Evolutionary conservation across 2,329 filamentous ascomycete species (phyloP), one percentile per base, ranked within the genome.

Genomic region (Exophiala phaeomuriformis): DNA sequence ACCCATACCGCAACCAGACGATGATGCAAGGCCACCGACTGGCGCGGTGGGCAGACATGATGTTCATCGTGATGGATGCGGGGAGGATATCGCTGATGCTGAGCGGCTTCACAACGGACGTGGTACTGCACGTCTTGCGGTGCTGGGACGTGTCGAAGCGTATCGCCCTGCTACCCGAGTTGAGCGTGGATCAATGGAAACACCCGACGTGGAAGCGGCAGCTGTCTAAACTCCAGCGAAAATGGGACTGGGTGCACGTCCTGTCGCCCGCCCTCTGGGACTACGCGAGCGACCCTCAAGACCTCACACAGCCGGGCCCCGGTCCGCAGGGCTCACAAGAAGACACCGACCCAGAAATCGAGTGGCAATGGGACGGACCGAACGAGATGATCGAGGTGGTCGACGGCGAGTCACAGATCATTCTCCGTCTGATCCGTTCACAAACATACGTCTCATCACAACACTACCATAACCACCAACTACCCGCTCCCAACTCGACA

Each of bases 131-230:
- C 62, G 81, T 95, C 1, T 68, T 96, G 46, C 81, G 90, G 49
- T 86, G 87, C 52, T 96, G 90, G 90, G 84, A 94, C 63, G 83
- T 86, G 0, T 85, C 84, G 4, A 95, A 95, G 71, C 86, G 85
- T 63, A 86, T 95, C 31, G 72, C 95, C 46, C 73, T 96, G 53
- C 84, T 95, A 4, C 90, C 90, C 0, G 88, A 88, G 60, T 94
- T 96, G 90, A 91, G 87, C 33, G 82, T 82, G 1, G 79, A 86
- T 56, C 90, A 91, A 82, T 95, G 89, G 89, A 83, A 90, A 66
- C 90, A 93, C 64, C 88, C 90, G 2, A 84, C 90, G 72, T 95
- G 88, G 10, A 88, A 87, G 72, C 86, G 89, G 64, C 90, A 95
- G 66, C 78, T 95, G 56, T 85, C 81, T 69, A 93, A 94, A 70